Evolutionary conservation across 2,329 filamentous ascomycete genomes (phyloP).

Genomic region (Penicillium sp.): DNA sequence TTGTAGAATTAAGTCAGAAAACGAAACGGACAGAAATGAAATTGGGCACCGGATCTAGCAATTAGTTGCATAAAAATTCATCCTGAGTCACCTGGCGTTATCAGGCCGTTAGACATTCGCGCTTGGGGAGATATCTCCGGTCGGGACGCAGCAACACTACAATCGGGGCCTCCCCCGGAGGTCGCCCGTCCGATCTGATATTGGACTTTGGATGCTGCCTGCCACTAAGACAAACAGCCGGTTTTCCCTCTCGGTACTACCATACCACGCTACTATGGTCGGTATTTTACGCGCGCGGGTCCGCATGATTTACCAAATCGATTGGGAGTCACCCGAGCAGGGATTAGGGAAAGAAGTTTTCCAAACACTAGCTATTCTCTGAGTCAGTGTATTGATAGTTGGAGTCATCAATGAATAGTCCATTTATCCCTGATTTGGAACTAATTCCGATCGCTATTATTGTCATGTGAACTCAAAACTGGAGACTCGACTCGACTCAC

Average conservation of each 20-base stretch:
- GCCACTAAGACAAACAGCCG: neutral
- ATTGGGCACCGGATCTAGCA: neutral
- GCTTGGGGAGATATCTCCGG: constrained; percentile 2
- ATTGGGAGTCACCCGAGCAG: neutral
- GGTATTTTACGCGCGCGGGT: neutral
- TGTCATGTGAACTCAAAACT: neutral
- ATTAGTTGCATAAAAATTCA: neutral
- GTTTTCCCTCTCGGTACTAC: neutral
- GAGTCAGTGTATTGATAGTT: neutral
- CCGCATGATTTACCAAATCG: neutral
- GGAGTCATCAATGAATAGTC: neutral
- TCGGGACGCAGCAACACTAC: neutral
- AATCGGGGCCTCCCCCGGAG: constrained; percentile 8
- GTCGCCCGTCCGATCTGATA: constrained; percentile 4
- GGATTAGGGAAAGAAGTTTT: neutral
- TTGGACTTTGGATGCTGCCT: neutral
- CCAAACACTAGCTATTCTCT: neutral
- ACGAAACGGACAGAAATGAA: neutral
- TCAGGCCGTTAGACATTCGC: neutral
- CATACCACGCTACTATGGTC: neutral
- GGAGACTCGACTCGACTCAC: neutral
- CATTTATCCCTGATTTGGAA: neutral
- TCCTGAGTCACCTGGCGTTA: neutral
- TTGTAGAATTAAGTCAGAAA: neutral
- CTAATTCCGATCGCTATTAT: neutral